Base-by-base conservation (phyloP, 768 basidiomycete genomes). In the Leucosporidium yakuticum region DNA sequence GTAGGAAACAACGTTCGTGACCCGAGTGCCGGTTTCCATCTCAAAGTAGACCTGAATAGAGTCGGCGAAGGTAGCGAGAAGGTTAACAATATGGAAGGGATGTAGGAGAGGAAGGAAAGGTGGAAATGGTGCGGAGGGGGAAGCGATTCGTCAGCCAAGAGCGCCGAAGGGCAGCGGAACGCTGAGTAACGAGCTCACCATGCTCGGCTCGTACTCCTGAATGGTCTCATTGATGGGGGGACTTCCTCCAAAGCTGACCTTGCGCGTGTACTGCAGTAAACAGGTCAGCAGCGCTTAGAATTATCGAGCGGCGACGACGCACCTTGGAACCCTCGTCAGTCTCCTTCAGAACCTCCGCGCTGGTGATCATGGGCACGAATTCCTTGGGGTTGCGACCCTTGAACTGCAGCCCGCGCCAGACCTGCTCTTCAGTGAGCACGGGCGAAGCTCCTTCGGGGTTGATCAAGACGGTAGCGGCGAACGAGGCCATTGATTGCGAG, bases 1-100 rank as follows among this genome's bases (percentile, higher is more conserved):
- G 62, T 69, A 59, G 49, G 71, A 72, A 44, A 72, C 20, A 29
- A 58, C 14, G 71, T 69, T 69, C 17, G 65, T 36, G 31, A 72
- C 62, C 1, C 70, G 67, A n/a, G 23, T 21, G 1, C 62, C 39
- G 19, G 34, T 50, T 34, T 21, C 48, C 51, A 50, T 60, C 20
- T 68, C 63, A 25, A 62, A 62, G 53, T 60, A 67, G n/a, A 29
- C 65, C 64, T 70, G 53, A 14, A 21, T 4, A 59, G 21, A 36
- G 44, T 14, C 8, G 9, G 5, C 2, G 49, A 1, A 29, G 8
- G 50, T 21, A 19, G 51, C 4, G 39, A 20, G 29, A 9, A 20
- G 14, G 17, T 19, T 9, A 4, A 21, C n/a, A n/a, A n/a, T n/a
- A n/a, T n/a, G n/a, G n/a, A 36, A 19, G 55, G 23, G 25, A 44